Evolutionary conservation across 2,329 filamentous ascomycete genomes (phyloP), one percentile per base, ranked within the genome.

Genomic region (Aspergillus hiratsukae): DNA sequence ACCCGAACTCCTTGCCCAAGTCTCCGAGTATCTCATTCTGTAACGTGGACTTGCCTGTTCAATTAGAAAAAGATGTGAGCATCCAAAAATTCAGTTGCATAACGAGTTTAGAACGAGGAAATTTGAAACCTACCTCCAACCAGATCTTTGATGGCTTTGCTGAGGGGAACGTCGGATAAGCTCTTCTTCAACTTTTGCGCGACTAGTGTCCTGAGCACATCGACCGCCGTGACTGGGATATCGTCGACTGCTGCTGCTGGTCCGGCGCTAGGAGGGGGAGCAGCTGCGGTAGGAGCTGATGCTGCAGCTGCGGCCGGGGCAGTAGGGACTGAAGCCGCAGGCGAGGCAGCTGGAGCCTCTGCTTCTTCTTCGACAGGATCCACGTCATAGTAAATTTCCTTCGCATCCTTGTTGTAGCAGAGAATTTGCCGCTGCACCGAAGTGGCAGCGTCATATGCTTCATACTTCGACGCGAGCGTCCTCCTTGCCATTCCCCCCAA

Each of bases 11-110:
- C 76, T 97, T 99, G 73, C 93, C 93, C 62, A 99, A 80, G 72
- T 99, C 94, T 78, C 94, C 94, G 29, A 99, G 85, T 64, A 99
- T 97, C 77, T 99, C 94, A 75, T 99, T 99, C 73, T 99, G 94
- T 25, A 99, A 86, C 7, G 94, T 99, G 3, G 94, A 97, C 82
- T 99, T 99, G 71, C 92, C 92, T 96, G 67, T 51, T 40, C 5
- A 56, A 37, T n/a, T 4, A 35, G 27, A 55, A 35, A 19, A 29
- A 40, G 11, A 45, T 49, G 17, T 45, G 29, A 52, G 50, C 23
- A 54, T 65, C 25, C 57, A 55, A 46, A 55, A 45, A 53, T 48
- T 35, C 4, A 19, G 23, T 58, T 7, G 11, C 14, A 55, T 11
- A n/a, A 17, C n/a, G 27, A n/a, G 14, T 7, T 11, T 45, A 10